Evolutionary conservation across 2,329 filamentous ascomycete genomes (phyloP).

Genomic region (Aspergillus neotritici): DNA sequence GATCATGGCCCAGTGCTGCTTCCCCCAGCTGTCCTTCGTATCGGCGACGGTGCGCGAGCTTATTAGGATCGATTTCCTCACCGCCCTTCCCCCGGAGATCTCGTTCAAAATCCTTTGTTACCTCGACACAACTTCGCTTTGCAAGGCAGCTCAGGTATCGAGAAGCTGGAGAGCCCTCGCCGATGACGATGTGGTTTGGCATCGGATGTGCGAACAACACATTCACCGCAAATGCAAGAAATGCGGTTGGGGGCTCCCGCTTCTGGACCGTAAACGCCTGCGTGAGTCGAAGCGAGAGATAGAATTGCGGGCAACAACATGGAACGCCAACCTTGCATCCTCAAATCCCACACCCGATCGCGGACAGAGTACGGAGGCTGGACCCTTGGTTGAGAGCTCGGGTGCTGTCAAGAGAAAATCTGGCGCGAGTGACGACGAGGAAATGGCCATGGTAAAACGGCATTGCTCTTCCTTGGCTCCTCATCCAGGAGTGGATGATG

Average conservation of each 20-base stretch:
- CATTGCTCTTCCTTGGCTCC: constrained; percentile 25
- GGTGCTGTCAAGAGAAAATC: constrained; percentile 23
- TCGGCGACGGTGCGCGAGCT: constrained; percentile 87
- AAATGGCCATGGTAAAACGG: constrained; percentile 25
- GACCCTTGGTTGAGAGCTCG: constrained; percentile 1
- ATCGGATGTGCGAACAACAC: constrained; percentile 96
- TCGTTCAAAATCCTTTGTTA: constrained; percentile 90
- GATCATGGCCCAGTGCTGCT: constrained; percentile 93
- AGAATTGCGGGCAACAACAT: constrained; percentile 60
- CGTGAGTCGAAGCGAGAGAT: constrained; percentile 83
- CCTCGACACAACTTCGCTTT: constrained; percentile 88
- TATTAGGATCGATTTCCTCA: constrained; percentile 94
- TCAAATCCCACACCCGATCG: constrained; percentile 23
- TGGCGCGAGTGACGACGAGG: constrained; percentile 21
- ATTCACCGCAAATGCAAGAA: constrained; percentile 91
- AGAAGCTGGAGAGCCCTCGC: constrained; percentile 79
- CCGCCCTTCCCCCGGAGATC: constrained; percentile 80
- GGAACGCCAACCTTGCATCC: constrained; percentile 51
- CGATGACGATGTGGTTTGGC: constrained; percentile 98
- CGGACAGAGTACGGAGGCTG: background rate
- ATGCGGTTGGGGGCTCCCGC: constrained; percentile 89
- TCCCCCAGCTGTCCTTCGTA: constrained; percentile 90
- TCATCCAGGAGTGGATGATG: constrained; percentile 33
- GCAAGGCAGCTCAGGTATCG: constrained; percentile 93
- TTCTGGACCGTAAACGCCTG: constrained; percentile 81